Conservation (phyloP, 148 eudicot species). For the Nepenthes mirabilis region DNA sequence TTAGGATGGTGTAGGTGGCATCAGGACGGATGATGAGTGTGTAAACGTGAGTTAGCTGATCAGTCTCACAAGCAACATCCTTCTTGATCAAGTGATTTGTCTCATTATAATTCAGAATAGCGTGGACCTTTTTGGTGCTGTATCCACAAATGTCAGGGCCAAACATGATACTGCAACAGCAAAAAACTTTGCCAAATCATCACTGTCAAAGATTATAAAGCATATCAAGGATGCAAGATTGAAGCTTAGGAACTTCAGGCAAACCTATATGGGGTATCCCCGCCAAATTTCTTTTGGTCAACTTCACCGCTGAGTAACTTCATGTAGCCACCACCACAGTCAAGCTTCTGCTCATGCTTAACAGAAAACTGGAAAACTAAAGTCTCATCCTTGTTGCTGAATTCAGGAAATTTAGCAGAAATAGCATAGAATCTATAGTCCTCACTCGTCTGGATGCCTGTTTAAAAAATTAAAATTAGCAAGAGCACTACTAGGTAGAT, state of each 20-base stretch:
- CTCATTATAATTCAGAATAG: slow-evolving; percentile 65
- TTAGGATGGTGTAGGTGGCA: slow-evolving; percentile 85
- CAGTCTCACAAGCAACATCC: slow-evolving; percentile 98
- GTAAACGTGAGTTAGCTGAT: slow-evolving; percentile 81
- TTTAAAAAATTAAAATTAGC: not conserved
- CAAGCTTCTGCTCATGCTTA: slow-evolving; percentile 97
- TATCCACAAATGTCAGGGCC: slow-evolving; percentile 98
- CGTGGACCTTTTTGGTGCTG: slow-evolving; percentile 89
- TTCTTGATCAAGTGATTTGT: slow-evolving; percentile 82
- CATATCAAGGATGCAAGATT: not conserved
- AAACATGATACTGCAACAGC: slow-evolving; percentile 78
- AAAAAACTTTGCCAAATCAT: slow-evolving; percentile 3
- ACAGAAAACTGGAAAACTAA: slow-evolving; percentile 91
- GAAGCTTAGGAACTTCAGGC: not conserved
- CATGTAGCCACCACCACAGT: slow-evolving; percentile 99
- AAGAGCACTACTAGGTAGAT: not conserved
- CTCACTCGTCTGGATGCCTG: slow-evolving; percentile 91
- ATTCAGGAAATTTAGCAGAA: slow-evolving; percentile 87
- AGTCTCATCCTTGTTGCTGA: slow-evolving; percentile 93
- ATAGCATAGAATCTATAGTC: slow-evolving; percentile 91
- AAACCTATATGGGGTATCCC: slow-evolving; percentile 88
- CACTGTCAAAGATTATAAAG: not conserved
- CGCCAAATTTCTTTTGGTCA: slow-evolving; percentile 90
- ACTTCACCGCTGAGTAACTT: slow-evolving; percentile 77
- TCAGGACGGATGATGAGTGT: slow-evolving; percentile 93